Conservation (phyloP, 495 filamentous ascomycete species). For the Tetracladium marchalianum region DNA sequence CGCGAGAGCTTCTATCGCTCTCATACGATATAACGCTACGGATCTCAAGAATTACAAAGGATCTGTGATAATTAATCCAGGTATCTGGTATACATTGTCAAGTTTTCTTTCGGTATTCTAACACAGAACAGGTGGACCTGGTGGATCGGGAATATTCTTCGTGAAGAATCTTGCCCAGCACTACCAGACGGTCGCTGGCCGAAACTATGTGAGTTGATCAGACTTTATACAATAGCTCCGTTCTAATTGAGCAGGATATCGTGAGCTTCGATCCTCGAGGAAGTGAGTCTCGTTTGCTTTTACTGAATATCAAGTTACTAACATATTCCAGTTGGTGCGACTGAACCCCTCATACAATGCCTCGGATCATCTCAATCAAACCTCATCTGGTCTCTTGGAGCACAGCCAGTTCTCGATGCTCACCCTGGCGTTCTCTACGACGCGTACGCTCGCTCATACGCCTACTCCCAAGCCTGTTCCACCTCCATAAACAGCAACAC, state of each 20-base stretch:
- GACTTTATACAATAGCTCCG: background rate
- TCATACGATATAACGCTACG: conserved; percentile 35
- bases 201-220: conserved; percentile 18
- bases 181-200: conserved; percentile 37
- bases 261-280: conserved; percentile 42
- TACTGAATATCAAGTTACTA: background rate
- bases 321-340: conserved; percentile 22
- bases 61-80: conserved; percentile 42
- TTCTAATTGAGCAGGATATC: conserved; percentile 27
- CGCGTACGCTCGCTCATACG: conserved; percentile 27
- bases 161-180: conserved; percentile 25
- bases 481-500: conserved; percentile 10
- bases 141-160: conserved; percentile 34
- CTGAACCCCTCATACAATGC: conserved; percentile 33
- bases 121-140: conserved; percentile 29
- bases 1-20: conserved; percentile 29
- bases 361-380: conserved; percentile 26
- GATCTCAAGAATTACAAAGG: conserved; percentile 29
- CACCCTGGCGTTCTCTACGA: conserved; percentile 31
- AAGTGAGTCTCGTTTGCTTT: background rate
- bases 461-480: conserved; percentile 28
- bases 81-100: conserved; percentile 19
- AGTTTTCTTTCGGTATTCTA: background rate
- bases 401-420: conserved; percentile 27
- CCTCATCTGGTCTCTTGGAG: conserved; percentile 27